Evolutionary conservation across 2,329 filamentous ascomycete genomes (phyloP), one percentile per base, ranked within the genome.

Genomic region (Dothistroma pini): DNA sequence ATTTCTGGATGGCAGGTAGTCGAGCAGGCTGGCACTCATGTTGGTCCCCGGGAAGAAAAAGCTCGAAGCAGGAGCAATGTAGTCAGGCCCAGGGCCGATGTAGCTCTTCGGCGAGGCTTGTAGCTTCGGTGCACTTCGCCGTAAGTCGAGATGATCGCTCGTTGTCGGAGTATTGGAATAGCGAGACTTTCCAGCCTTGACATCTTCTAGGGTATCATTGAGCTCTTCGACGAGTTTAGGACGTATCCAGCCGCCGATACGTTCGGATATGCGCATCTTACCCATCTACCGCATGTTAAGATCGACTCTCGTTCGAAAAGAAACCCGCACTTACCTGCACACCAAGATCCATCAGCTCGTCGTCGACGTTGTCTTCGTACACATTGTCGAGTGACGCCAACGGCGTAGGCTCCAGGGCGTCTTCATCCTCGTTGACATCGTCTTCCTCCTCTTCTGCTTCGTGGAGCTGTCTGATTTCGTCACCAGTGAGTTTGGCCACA

Each of bases 201-300:
- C 68, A 51, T 72, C 71, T 41, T 70, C 65, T 8, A 74, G 60
- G 11, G 71, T 71, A 58, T 73, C 71, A 56, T 67, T 71, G 14
- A 89, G 85, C 79, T 91, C 89, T 73, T 91, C 86, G 4, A 84
- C 82, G 60, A 92, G 81, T 67, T 86, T 85, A 2, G 89, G 89
- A 51, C 89, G 80, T 49, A 89, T 86, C 66, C 89, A 83, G 0
- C 89, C 89, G 16, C 89, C 89, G 64, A 92, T 85, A 41, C 89
- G 81, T 70, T 92, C 89, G 2, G 87, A 90, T 62, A 92, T 85
- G 61, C 81, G 84, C 81, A 91, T 84, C 72, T 84, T 88, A 1
- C 89, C 89, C 62, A 92, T 80, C 65, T 84, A 83, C 62, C 91
- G 83, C 2, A 88, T 88, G 34, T 91, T 77, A 72, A 91, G 89